Base-by-base conservation (phyloP, 805 yeast species). In the Metschnikowia chrysomelidarum region DNA sequence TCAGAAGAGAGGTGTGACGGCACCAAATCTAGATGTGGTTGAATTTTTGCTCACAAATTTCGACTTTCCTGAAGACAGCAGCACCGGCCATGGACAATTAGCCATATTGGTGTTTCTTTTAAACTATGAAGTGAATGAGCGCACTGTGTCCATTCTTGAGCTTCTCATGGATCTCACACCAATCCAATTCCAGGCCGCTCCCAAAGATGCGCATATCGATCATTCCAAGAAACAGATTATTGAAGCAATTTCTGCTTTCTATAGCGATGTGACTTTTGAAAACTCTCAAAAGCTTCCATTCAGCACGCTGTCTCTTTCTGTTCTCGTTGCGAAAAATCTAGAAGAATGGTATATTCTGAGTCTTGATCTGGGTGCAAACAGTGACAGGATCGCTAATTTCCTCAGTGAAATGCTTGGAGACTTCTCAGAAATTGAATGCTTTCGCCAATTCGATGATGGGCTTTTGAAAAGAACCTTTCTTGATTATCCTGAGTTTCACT, bases 31-130 rank as follows among this genome's bases (percentile, higher is more conserved):
- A 15, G 72, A 67, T 0, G 61, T 84, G 13, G 62, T 87, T 6
- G 59, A 64, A 4, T 89, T 80, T 55, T 69, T 86, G 12, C 44
- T 87, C 9, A 64, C 67, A 15, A 72, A 73, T 34, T 91, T 87
- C 62, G 76, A 85, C 44, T 78, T 88, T 19, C 76, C 74, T 26
- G 98, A 91, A 44, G 97, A 88, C 47, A 98, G 88, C 43, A 87
- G 87, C 83, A 60, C 82, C 6, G 64, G 77, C 0, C 96, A 91
- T 53, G 62, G 84, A 6, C 97, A 98, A 0, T 58, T 87, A 27
- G 70, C 84, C 0, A 54, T 88, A 1, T 47, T 87, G 13, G 62
- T 73, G 1, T 39, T 71, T 2, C 51, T 82, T 15, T 38, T 66
- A 3, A 50, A 55, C 14, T 19, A 38, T 10, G 23, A 32, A 1